phyloP scores from a whole-genome alignment of 306 rosid species.

The Potentilla sterilis region DNA sequence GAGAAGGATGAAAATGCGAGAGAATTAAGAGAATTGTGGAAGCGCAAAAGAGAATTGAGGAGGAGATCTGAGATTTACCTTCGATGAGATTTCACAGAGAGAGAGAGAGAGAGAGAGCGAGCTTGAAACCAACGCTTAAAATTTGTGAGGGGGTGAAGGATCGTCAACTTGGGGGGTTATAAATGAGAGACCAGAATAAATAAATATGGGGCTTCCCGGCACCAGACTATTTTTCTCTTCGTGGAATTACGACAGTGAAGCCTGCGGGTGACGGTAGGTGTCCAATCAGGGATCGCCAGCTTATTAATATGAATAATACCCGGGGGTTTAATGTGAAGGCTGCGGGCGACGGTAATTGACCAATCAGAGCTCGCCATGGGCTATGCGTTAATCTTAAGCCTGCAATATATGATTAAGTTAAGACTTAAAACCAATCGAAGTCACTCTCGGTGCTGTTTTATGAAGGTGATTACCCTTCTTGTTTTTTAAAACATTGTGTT shows the following conservation, averaged over 20 bases:
- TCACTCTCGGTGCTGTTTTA: background rate
- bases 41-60: background rate
- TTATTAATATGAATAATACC: no score
- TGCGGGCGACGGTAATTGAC: background rate
- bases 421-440: background rate
- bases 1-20: slow-evolving; percentile 6
- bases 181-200: slow-evolving; percentile 12
- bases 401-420: background rate
- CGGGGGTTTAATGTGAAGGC: background rate
- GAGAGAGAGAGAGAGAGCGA: slow-evolving; percentile 14
- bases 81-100: slow-evolving; percentile 35
- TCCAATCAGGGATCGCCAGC: slow-evolving; percentile 18
- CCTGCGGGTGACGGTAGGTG: background rate
- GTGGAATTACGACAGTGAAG: background rate
- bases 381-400: background rate
- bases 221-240: background rate
- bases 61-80: slow-evolving; percentile 50
- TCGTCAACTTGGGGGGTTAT: slow-evolving; percentile 30
- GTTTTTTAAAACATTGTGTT: background rate
- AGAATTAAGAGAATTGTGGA: background rate
- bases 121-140: no score
- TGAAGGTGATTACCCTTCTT: background rate
- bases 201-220: background rate
- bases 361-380: slow-evolving; percentile 4
- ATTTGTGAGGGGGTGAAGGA: slow-evolving; percentile 16